Conservation (phyloP, 495 filamentous ascomycete species). For the Penicillium goetzii region DNA sequence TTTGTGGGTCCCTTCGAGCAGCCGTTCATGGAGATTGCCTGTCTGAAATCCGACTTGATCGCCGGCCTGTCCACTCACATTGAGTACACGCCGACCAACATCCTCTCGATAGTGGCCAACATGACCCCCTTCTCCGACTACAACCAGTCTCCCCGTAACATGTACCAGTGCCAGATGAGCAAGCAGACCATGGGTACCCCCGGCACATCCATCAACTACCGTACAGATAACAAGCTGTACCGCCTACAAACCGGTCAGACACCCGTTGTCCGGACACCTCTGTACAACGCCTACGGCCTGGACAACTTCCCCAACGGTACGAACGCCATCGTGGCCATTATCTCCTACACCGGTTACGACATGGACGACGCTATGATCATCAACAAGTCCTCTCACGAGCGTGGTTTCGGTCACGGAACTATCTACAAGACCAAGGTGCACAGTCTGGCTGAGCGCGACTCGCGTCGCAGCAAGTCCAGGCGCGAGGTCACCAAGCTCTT, state of each 20-base stretch:
- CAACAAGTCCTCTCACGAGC: slow-evolving; percentile 96
- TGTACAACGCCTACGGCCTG: slow-evolving; percentile 94
- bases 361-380: slow-evolving; percentile 99
- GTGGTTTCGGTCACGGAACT: slow-evolving; percentile 94
- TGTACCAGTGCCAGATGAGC: slow-evolving; percentile 99
- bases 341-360: slow-evolving; percentile 98
- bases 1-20: slow-evolving; percentile 93
- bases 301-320: slow-evolving; percentile 99
- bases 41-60: slow-evolving; percentile 79
- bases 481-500: slow-evolving; percentile 72
- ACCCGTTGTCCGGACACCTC: slow-evolving; percentile 85
- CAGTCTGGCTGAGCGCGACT: slow-evolving; percentile 72
- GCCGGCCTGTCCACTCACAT: slow-evolving; percentile 89
- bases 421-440: slow-evolving; percentile 97
- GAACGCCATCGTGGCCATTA: slow-evolving; percentile 95
- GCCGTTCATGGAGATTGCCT: slow-evolving; percentile 97
- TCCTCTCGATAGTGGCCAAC: slow-evolving; percentile 96
- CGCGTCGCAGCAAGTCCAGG: slow-evolving; percentile 56
- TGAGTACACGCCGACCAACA: slow-evolving; percentile 93
- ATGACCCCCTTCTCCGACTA: slow-evolving; percentile 99
- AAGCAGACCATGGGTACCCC: slow-evolving; percentile 99
- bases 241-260: slow-evolving; percentile 94
- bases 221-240: slow-evolving; percentile 97
- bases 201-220: slow-evolving; percentile 79
- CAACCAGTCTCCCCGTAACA: slow-evolving; percentile 98